Base-by-base conservation (phyloP, 2,329 filamentous ascomycete species). In the Nigrograna mackinnonii region DNA sequence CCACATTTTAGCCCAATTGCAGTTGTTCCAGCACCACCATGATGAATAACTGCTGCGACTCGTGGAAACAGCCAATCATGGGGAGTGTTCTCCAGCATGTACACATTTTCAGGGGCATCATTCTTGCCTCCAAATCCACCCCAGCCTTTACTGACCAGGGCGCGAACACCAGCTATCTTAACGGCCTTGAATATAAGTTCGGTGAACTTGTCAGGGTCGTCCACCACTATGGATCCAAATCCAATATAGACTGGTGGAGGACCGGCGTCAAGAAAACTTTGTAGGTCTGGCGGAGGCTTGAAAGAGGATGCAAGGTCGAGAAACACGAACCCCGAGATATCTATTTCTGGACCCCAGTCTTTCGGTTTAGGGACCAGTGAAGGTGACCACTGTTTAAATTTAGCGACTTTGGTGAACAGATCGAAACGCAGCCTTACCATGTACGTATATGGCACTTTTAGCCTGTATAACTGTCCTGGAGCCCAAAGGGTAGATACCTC, bases 261-360 rank as follows among this genome's bases (percentile, higher is more conserved):
- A 4, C 67, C 67, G 2, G 52, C 54, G 6, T 68, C 63, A 0
- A 70, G 47, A 34, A 69, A 70, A 14, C 57, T 56, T 17, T 50
- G 50, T n/a, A 88, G 70, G 1, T 77, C 74, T 2, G 75, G 64
- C 0, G 83, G 80, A 0, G 85, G 84, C 16, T 74, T 68, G 54
- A 82, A 87, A 2, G 74, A 72, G 4, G 80, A 79, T 6, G 85
- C 84, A 7, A 84, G 73, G 43, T 89, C 85, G 0, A 90, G 76
- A 56, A 91, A 92, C 4, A 90, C 85, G 55, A 91, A 92, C 16
- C 89, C 88, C 2, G 85, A 83, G 17, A 91, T 81, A 56, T 89
- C 84, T 42, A 92, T 82, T 53, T 87, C 79, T 13, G 74, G 73
- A 3, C 84, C 82, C 85, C 84, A 88, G 53, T 88, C 85, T 16